Evolutionary conservation across 345 rosid genomes (phyloP).

Genomic region (Arabidopsis arenosa): DNA sequence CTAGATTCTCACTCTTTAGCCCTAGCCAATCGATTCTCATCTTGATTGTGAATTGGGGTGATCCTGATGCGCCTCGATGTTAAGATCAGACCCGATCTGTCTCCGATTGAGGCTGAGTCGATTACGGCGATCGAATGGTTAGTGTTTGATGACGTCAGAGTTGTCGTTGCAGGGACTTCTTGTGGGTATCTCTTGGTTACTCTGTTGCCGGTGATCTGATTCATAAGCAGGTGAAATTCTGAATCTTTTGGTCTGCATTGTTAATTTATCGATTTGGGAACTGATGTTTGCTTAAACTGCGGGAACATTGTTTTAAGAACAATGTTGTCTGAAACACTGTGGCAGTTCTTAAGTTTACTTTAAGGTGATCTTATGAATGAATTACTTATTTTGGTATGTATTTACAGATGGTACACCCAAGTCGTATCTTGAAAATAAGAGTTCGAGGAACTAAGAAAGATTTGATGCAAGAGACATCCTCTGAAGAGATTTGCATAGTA

Average conservation of each 20-base stretch:
- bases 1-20: conserved; percentile 76
- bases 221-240: conserved; percentile 67
- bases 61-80: conserved; percentile 58
- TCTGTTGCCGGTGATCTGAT: conserved; percentile 71
- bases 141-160: conserved; percentile 74
- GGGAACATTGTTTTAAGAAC: background rate
- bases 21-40: conserved; percentile 65
- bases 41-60: conserved; percentile 73
- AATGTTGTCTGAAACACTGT: conserved; percentile 16
- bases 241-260: background rate
- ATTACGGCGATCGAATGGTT: conserved; percentile 85
- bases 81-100: conserved; percentile 88
- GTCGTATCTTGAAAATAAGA: conserved; percentile 71
- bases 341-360: background rate
- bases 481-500: conserved; percentile 75
- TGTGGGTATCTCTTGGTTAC: conserved; percentile 76
- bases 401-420: conserved; percentile 66
- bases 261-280: background rate
- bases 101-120: conserved; percentile 77
- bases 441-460: conserved; percentile 74
- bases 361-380: conserved; percentile 1
- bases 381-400: background rate
- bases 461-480: conserved; percentile 61
- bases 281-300: conserved; percentile 8
- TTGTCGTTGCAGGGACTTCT: conserved; percentile 79